Percentiles rank a stretch among this genome's conserved stretches.
These are phyloP conservation scores for Letharia columbiana DNA, from an alignment of 495 filamentous ascomycete genomes.

Conservation along the genomic window DNA sequence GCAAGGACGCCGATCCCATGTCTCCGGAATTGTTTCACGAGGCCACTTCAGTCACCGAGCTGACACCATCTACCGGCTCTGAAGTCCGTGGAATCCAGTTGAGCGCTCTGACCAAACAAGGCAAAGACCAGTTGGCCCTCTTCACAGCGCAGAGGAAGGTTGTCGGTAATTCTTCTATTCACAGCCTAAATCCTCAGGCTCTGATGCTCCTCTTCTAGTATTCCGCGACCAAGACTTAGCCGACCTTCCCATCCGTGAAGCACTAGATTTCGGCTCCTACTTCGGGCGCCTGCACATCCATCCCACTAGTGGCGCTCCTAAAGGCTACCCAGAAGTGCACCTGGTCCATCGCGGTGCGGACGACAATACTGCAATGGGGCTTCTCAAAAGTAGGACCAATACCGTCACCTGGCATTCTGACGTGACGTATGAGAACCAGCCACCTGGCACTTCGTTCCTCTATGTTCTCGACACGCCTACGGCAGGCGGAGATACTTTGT, in stretches of 20 bases:
- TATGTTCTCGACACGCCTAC: slow-evolving; percentile 70
- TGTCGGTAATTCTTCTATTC: slow-evolving; percentile 30
- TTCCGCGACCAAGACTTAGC: slow-evolving; percentile 76
- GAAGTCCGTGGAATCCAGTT: slow-evolving; percentile 73
- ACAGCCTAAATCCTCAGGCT: background rate
- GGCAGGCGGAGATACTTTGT: slow-evolving; percentile 71
- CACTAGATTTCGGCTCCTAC: slow-evolving; percentile 63
- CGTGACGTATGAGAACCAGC: slow-evolving; percentile 73
- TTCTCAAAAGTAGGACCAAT: slow-evolving; percentile 56
- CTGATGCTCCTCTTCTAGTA: slow-evolving; percentile 30
- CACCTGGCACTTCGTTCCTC: slow-evolving; percentile 78
- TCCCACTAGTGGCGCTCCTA: slow-evolving; percentile 63
- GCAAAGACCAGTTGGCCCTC: slow-evolving; percentile 74
- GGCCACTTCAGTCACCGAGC: slow-evolving; percentile 36
- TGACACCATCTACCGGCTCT: slow-evolving; percentile 67
- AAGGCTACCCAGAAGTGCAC: slow-evolving; percentile 66
- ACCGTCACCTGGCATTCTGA: slow-evolving; percentile 78
- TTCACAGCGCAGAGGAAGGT: slow-evolving; percentile 73
- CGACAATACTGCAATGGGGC: slow-evolving; percentile 47
- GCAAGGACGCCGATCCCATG: slow-evolving; percentile 57
- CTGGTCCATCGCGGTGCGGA: slow-evolving; percentile 66
- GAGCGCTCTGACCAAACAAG: slow-evolving; percentile 52
- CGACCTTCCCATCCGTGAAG: slow-evolving; percentile 59
- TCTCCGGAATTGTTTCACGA: slow-evolving; percentile 57
- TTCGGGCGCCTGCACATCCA: slow-evolving; percentile 83